These are phyloP conservation scores for Prunus mume DNA, from an alignment of 306 rosid species.

Conservation along the genomic window DNA sequence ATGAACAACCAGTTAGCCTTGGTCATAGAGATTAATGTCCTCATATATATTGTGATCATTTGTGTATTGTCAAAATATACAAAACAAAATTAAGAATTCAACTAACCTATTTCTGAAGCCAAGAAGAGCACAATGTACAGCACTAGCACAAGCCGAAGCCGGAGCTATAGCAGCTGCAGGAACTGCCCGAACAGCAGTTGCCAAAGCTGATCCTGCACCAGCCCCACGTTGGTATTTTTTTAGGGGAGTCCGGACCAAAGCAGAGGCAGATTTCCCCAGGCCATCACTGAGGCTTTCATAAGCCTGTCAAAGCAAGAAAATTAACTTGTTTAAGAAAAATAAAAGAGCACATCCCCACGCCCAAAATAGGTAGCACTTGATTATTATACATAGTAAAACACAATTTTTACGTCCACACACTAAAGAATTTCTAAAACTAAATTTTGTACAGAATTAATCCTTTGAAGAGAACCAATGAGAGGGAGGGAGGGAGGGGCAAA, in stretches of 20 bases:
- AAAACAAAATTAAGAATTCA: constrained; percentile 20
- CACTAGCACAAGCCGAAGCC: constrained; percentile 96
- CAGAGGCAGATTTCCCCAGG: constrained; percentile 92
- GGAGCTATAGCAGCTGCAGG: constrained; percentile 97
- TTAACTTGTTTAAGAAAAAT: constrained; percentile 6
- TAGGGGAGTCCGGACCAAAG: constrained; percentile 77
- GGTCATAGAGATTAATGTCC: constrained; percentile 18
- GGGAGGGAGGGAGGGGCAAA: too few relatives aligned
- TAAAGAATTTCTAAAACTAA: too few relatives aligned
- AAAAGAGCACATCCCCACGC: background rate
- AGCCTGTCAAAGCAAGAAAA: constrained; percentile 57
- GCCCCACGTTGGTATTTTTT: constrained; percentile 90
- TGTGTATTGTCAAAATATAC: constrained; percentile 4
- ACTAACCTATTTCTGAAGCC: constrained; percentile 91
- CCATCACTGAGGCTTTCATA: constrained; percentile 89
- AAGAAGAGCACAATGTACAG: constrained; percentile 80
- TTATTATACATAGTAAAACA: too few relatives aligned
- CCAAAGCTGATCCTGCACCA: constrained; percentile 87
- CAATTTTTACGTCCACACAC: too few relatives aligned
- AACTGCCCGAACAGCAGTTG: constrained; percentile 81
- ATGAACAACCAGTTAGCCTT: constrained; percentile 17
- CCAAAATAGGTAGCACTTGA: too few relatives aligned
- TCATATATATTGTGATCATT: background rate
- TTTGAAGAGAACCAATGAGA: too few relatives aligned
- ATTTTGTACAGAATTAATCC: too few relatives aligned